These are phyloP conservation scores for Saccharomycopsis sp. DNA, from an alignment of 805 yeast genomes.

Conservation along the genomic window DNA sequence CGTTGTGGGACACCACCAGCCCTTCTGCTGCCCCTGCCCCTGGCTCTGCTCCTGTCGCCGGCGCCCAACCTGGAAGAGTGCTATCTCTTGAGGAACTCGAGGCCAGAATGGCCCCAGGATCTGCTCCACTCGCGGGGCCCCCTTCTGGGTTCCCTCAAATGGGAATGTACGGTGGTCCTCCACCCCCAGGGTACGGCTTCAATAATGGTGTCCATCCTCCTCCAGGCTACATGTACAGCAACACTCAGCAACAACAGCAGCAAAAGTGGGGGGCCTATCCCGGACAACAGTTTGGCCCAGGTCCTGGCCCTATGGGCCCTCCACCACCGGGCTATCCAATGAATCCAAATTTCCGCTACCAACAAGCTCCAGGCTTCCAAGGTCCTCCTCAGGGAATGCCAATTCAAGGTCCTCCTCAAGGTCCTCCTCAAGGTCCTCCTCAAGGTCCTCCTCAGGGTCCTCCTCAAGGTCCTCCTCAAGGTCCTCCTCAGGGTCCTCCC, in stretches of 20 bases:
- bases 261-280: too few species aligned
- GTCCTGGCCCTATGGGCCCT: too few species aligned
- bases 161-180: conserved; percentile 19
- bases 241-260: too few species aligned
- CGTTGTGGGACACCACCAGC: conserved; percentile 47
- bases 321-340: too few species aligned
- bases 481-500: conserved; percentile 15
- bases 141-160: too few species aligned
- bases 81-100: conserved; percentile 79
- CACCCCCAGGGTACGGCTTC: conserved; percentile 20
- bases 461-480: conserved; percentile 27
- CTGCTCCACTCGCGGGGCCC: too few species aligned
- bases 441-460: conserved; percentile 26
- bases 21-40: conserved; percentile 21
- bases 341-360: conserved; percentile 13
- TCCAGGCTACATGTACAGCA: too few species aligned
- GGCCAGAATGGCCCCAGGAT: conserved; percentile 61
- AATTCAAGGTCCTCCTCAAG: too few species aligned
- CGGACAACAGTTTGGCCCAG: too few species aligned
- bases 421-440: too few species aligned
- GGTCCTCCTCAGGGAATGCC: too few species aligned
- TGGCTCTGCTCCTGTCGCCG: conserved; percentile 11
- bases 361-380: too few species aligned
- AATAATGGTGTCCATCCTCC: conserved; percentile 2
- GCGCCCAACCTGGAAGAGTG: conserved; percentile 32